A percentile compares a stretch with the other conserved stretches of the same genome.
These are phyloP conservation scores for Abortiporus biennis DNA, from an alignment of 1,284 basidiomycete genomes.

Conservation along the genomic window DNA sequence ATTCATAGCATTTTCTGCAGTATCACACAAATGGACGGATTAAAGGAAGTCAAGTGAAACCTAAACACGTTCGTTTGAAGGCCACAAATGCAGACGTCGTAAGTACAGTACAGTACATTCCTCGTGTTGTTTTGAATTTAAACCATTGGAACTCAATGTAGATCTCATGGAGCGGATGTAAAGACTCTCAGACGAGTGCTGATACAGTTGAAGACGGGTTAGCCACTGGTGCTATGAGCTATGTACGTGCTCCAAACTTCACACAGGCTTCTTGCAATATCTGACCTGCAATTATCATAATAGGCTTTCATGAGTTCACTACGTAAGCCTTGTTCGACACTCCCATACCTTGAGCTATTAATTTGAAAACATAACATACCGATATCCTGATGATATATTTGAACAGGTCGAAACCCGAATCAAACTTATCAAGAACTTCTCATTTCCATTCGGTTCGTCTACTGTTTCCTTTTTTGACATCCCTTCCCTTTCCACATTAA, in stretches of 20 bases:
- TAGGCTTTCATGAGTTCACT: slow-evolving; percentile 68
- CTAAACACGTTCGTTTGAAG: slow-evolving; percentile 25
- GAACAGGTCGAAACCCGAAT: slow-evolving; percentile 48
- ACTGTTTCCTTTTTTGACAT: background rate
- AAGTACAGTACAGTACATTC: slow-evolving; percentile 18
- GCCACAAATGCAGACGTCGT: slow-evolving; percentile 47
- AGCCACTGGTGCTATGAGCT: slow-evolving; percentile 88
- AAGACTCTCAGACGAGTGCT: slow-evolving; percentile 90
- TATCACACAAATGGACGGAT: slow-evolving; percentile 56
- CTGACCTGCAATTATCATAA: background rate
- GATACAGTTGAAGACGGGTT: slow-evolving; percentile 79
- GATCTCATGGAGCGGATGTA: slow-evolving; percentile 87
- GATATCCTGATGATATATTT: slow-evolving; percentile 1
- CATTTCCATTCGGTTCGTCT: slow-evolving; percentile 50
- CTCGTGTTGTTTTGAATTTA: background rate
- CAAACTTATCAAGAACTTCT: slow-evolving; percentile 76
- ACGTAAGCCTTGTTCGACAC: slow-evolving; percentile 27
- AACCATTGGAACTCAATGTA: slow-evolving; percentile 15
- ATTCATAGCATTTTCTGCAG: slow-evolving; percentile 25
- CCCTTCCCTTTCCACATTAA: background rate
- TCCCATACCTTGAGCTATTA: slow-evolving; percentile 2
- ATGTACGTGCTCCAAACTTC: slow-evolving; percentile 33
- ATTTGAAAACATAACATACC: background rate
- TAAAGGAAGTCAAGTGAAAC: slow-evolving; percentile 42
- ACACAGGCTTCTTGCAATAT: background rate